Percentiles rank a stretch among this genome's conserved stretches.
These are phyloP conservation scores for Nothophaeocryptopus gaeumannii DNA, from an alignment of 2,329 filamentous ascomycete species.

Conservation along the genomic window DNA sequence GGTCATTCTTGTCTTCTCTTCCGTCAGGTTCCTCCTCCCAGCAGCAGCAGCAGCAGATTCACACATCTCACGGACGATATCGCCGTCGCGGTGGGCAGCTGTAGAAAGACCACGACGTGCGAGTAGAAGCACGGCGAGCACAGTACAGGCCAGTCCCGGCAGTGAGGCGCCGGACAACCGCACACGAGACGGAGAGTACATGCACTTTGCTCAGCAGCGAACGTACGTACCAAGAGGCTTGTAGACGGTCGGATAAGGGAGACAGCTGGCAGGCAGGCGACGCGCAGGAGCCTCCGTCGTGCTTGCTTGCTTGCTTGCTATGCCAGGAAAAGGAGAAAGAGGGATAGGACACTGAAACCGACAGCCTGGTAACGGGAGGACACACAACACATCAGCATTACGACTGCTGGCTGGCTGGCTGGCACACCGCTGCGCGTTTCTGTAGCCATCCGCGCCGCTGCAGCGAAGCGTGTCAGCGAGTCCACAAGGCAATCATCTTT, in stretches of 20 bases:
- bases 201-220: background rate
- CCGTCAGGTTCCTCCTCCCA: too few species aligned
- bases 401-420: background rate
- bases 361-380: constrained; percentile 4
- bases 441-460: constrained; percentile 11
- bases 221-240: background rate
- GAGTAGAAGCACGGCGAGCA: too few species aligned
- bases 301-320: background rate
- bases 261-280: background rate
- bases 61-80: too few species aligned
- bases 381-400: constrained; percentile 8
- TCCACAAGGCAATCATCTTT: background rate
- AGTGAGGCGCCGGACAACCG: background rate
- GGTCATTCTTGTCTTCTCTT: too few species aligned
- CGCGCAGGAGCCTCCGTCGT: background rate
- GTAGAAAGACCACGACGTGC: too few species aligned
- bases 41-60: background rate
- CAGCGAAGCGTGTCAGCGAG: constrained; percentile 7
- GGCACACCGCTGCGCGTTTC: background rate
- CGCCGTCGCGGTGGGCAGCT: too few species aligned
- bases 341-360: background rate
- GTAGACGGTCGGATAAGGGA: background rate
- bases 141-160: too few species aligned
- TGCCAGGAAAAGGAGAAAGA: background rate
- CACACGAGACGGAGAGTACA: background rate